phyloP scores from a whole-genome alignment of 495 filamentous ascomycete genomes.

The Annulohypoxylon nitens region DNA sequence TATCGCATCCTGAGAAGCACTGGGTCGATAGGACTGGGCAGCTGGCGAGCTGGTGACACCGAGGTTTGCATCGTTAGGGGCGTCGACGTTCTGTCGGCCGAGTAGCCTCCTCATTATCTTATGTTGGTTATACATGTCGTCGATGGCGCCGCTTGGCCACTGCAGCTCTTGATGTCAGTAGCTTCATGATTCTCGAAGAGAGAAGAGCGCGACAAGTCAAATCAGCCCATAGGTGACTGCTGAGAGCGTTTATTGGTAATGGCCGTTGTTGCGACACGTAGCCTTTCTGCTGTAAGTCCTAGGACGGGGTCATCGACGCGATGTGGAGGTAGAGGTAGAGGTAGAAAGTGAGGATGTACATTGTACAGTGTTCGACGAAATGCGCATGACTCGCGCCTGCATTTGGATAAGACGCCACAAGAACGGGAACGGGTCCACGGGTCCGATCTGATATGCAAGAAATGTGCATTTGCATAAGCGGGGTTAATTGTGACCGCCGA shows the following conservation, averaged over 20 bases:
- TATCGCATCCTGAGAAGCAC: constrained; percentile 77
- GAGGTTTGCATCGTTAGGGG: constrained; percentile 53
- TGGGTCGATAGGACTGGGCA: constrained; percentile 65
- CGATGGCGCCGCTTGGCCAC: constrained; percentile 44
- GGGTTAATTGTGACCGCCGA: background rate
- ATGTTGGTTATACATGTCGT: constrained; percentile 57
- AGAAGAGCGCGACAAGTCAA: constrained; percentile 18
- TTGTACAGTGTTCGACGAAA: constrained; percentile 2
- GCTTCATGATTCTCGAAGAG: constrained; percentile 46
- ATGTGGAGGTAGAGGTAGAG: background rate
- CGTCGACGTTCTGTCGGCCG: constrained; percentile 57
- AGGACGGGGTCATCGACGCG: background rate
- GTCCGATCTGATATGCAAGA: constrained; percentile 8
- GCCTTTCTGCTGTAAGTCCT: background rate
- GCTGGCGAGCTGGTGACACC: constrained; percentile 55
- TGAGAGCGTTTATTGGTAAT: background rate
- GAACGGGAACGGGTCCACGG: background rate
- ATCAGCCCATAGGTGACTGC: constrained; percentile 28
- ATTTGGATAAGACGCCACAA: background rate
- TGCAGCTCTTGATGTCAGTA: constrained; percentile 35
- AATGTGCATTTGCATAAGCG: constrained; percentile 22
- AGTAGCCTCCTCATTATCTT: constrained; percentile 68
- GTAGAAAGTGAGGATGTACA: background rate
- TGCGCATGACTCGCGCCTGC: constrained; percentile 11
- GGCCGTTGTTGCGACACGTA: constrained; percentile 20